Evolutionary conservation across 169 alveolate genomes (phyloP).

Genomic region (Neospora caninum): DNA sequence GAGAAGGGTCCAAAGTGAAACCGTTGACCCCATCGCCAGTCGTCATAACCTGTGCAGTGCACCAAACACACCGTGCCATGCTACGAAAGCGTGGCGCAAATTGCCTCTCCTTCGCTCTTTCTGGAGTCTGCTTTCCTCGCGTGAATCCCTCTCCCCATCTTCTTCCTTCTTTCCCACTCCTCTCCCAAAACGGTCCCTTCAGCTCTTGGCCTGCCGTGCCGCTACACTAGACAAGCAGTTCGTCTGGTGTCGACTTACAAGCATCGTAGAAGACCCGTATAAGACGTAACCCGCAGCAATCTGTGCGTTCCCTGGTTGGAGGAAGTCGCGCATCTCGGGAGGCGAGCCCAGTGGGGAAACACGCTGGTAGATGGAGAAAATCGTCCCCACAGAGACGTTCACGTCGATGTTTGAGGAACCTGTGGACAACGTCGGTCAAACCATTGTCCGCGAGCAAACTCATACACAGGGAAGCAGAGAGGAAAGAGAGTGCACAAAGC

Average conservation of each 20-base stretch:
- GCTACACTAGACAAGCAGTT: not conserved
- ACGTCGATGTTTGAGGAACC: conserved; percentile 83
- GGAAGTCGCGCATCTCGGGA: conserved; percentile 72
- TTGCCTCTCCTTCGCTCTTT: not conserved
- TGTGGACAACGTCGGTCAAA: not conserved
- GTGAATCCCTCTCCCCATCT: not conserved
- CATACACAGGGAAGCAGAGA: too few species aligned
- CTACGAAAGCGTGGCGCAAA: too few species aligned
- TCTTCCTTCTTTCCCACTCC: too few species aligned
- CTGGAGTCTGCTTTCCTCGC: not conserved
- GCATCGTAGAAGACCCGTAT: conserved; percentile 78
- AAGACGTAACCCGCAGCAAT: conserved; percentile 79
- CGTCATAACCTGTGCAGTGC: conserved; percentile 58
- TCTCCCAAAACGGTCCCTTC: too few species aligned
- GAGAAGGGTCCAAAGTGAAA: conserved; percentile 77
- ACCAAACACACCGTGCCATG: not conserved
- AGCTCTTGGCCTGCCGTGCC: not conserved
- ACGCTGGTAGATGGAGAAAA: conserved; percentile 81
- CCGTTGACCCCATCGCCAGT: conserved; percentile 74
- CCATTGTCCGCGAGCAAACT: too few species aligned
- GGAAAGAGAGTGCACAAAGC: too few species aligned
- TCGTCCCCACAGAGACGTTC: conserved; percentile 86
- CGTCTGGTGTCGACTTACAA: conserved; percentile 22
- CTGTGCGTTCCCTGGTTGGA: conserved; percentile 74
- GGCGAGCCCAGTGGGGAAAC: conserved; percentile 59